Evolutionary conservation across 192 early-diverging fungal species (phyloP), one percentile per base, ranked within the genome.

Genomic region (Jimgerdemannia lactiflua): DNA sequence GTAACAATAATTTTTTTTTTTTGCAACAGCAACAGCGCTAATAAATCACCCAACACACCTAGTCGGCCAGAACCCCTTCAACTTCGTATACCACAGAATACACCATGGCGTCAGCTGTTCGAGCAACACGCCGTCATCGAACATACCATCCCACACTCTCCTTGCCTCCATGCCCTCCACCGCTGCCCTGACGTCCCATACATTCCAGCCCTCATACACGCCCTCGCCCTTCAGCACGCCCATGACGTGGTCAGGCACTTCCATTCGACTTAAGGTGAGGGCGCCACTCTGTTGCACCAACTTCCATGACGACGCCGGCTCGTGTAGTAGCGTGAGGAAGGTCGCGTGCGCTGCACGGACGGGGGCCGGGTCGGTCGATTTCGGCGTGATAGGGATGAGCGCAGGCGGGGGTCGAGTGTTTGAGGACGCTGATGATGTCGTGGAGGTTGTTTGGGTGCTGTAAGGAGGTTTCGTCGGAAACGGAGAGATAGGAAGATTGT

Each of bases 41-140:
- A 59, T 59, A 14, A 14, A 59, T 14, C 8, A 59, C 49, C 14
- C 14, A 29, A 6, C 49, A 65, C 82, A 85, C 84, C 84, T 85
- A 69, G 81, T 69, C 6, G 83, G 80, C 85, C 85, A 86, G 20
- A 81, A 75, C 44, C 80, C 83, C 71, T 84, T 86, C 39, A 84
- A 49, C 41, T 84, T 74, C 6, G 82, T 75, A 67, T 86, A 83
- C 43, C 69, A 77, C 6, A 86, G 67, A 10, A 78, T 82, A 14
- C 81, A 81, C 1, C 82, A 80, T 14, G 79, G 77, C 2, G 85
- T 81, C 0, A 78, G 42, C 9, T 77, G 75, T n/a, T 79, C 73
- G 7, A 86, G 39, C 73, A 83, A 75, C 14, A 76, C 75, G 11
- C 77, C 70, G 19, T 83, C 78, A 43, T 86, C 85, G 77, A 86